These are phyloP conservation scores for Phanerochaete carnosa DNA, from an alignment of 768 basidiomycete species.

Conservation along the genomic window DNA sequence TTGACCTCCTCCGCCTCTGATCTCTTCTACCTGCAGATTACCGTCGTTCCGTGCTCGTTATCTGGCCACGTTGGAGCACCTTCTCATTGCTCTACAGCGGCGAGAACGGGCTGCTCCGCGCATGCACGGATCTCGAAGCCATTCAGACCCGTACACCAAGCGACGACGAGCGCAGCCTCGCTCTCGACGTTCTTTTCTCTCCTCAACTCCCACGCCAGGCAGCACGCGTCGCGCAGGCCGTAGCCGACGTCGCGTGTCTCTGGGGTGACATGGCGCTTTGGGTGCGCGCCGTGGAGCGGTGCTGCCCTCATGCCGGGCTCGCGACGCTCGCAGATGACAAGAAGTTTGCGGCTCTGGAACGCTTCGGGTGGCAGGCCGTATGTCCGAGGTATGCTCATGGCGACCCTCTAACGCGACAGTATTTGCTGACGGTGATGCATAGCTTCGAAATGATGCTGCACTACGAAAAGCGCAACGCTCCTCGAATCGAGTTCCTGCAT, in stretches of 20 bases:
- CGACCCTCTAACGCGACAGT: too few species aligned
- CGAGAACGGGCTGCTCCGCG: neutral
- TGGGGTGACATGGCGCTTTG: conserved; percentile 12
- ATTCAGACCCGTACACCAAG: neutral
- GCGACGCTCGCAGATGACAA: neutral
- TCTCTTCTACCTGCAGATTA: conserved; percentile 16
- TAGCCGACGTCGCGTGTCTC: conserved; percentile 5
- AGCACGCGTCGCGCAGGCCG: neutral
- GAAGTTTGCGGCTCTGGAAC: neutral
- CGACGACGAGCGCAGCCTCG: neutral
- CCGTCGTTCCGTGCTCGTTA: conserved; percentile 21
- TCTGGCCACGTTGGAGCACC: conserved; percentile 16
- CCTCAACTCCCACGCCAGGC: neutral
- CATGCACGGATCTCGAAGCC: conserved; percentile 7
- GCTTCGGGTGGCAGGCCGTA: conserved; percentile 11
- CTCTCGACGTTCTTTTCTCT: neutral
- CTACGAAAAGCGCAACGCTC: neutral
- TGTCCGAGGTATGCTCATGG: neutral
- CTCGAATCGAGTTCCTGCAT: neutral
- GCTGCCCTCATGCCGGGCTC: neutral
- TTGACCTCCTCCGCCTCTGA: neutral
- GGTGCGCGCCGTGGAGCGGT: conserved; percentile 4
- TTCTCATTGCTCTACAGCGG: conserved; percentile 7
- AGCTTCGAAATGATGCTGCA: conserved; percentile 7
- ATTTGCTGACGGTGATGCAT: neutral